Evolutionary conservation across 202 grass and related monocot genomes (phyloP), one percentile per base, ranked within the genome.

Genomic region (Miscanthus sacchariflorus): DNA sequence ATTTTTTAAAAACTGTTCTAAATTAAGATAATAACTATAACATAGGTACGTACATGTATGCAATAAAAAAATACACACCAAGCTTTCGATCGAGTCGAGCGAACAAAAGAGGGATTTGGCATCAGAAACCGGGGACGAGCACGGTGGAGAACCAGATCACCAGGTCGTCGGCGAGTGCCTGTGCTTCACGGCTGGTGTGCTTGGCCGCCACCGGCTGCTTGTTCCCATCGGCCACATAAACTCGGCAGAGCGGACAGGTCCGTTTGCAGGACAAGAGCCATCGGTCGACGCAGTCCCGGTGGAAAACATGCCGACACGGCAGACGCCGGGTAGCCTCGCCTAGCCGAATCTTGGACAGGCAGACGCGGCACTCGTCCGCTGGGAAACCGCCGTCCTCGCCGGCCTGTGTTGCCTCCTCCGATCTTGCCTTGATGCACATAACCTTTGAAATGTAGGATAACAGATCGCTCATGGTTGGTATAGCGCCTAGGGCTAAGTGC

Each of bases 61-160:
- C 6, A 0, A 2, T 12, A 81, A 68, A 19, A 48, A 48, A 68
- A 12, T 1, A 67, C 8, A n/a, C 54, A 58, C 17, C 17, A 19
- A 6, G 77, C 40, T 67, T 49, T 68, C 17, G 14, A 58, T 7
- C 59, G 18, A 81, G 9, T 7, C 59, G 18, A 69, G 9, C 9
- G 9, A 30, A 48, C 30, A 49, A 5, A 52, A 5, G 7, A 14
- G n/a, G 10, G 6, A 15, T 23, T 82, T 9, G 3, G 4, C 30
- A 66, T 95, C 91, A 95, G 87, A 95, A 95, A 5, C 91, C 93
- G 3, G 93, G 93, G 43, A 91, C 93, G 70, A 95, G 81, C 86
- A 95, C 85, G 49, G 89, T 70, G 23, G 93, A 95, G 82, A 95
- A 95, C 93, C 93, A 95, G 38, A 93, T 91, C 7, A 83, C 91